Evolutionary conservation across 441 rosid genomes (phyloP).

Genomic region (Populus hybrid): DNA sequence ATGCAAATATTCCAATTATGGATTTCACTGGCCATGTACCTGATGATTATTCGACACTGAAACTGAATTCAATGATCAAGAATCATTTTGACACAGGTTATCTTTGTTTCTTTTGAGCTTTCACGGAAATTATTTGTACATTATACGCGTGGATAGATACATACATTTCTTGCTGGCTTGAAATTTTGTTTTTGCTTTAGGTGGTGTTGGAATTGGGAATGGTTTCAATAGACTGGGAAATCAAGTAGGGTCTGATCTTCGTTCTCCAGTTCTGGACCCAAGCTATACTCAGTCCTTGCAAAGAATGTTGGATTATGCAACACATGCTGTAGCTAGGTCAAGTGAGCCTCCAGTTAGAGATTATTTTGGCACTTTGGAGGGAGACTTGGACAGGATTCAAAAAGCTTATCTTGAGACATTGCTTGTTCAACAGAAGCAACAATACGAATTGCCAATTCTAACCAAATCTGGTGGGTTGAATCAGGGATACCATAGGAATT

Average conservation of each 20-base stretch:
- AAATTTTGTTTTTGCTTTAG: conserved; percentile 28
- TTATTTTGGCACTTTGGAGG: conserved; percentile 37
- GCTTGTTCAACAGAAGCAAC: conserved; percentile 76
- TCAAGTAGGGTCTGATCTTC: conserved; percentile 49
- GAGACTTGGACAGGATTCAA: conserved; percentile 45
- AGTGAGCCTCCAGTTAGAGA: conserved; percentile 47
- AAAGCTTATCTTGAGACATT: conserved; percentile 63
- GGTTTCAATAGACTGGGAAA: conserved; percentile 40
- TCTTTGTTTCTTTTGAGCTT: conserved; percentile 13
- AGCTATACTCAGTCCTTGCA: conserved; percentile 48
- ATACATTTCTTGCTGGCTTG: conserved; percentile 6
- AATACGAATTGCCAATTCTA: conserved; percentile 39
- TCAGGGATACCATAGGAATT: conserved; percentile 48
- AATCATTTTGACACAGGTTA: conserved; percentile 51
- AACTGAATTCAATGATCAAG: conserved; percentile 41
- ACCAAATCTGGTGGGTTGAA: conserved; percentile 49
- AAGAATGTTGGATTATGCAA: conserved; percentile 40
- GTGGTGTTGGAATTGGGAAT: conserved; percentile 41
- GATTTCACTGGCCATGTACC: conserved; percentile 38
- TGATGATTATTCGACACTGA: conserved; percentile 50
- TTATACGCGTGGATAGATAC: not conserved
- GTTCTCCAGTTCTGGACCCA: conserved; percentile 51
- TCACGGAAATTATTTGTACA: not conserved
- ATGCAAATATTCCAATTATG: conserved; percentile 39
- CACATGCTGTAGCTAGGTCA: conserved; percentile 30